Base-by-base conservation (phyloP, 768 basidiomycete species). In the Boletus sensibilis region DNA sequence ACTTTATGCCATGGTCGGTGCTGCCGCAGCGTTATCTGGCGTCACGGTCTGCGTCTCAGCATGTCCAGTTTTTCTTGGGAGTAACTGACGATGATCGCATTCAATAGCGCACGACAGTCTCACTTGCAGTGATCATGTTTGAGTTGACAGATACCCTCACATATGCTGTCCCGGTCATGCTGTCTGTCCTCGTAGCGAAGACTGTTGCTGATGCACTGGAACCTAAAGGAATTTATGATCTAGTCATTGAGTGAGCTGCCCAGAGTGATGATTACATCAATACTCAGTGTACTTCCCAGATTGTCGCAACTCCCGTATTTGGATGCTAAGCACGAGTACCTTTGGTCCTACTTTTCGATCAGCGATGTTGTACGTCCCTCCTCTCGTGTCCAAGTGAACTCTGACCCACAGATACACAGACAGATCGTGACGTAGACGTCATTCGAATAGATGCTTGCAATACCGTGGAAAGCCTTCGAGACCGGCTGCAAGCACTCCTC, bases 141-240 rank as follows among this genome's bases (percentile, higher is more conserved):
- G 96, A 98, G 67, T 78, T 98, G 40, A 96, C 96, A 4, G 90
- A 92, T 61, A 93, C 93, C 1, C 75, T 99, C 61, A 94, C 91
- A 3, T 98, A 98, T 72, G 88, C 85, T 13, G 89, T 92, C 8
- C 93, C 93, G 16, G 85, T 94, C 55, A 94, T 94, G 92, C 73
- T 95, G 41, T 78, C 85, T 16, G 83, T 99, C 16, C 81, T 98
- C 21, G 88, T 94, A 20, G 71, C 72, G 11, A 72, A 72, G 57
- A 71, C 71, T 12, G 66, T 74, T 39, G 70, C 73, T 42, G 61
- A 73, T 65, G 63, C 59, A 50, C 55, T 72, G 54, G 64, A 75
- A 38, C 91, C 91, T 3, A 93, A 94, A 67, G 94, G 94, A 10
- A 98, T 99, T 53, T 99, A 98, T 68, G 97, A 99, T 71, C 82